Base-by-base conservation (phyloP, 1,284 basidiomycete species). In the Cutaneotrichosporon spelunceum region DNA sequence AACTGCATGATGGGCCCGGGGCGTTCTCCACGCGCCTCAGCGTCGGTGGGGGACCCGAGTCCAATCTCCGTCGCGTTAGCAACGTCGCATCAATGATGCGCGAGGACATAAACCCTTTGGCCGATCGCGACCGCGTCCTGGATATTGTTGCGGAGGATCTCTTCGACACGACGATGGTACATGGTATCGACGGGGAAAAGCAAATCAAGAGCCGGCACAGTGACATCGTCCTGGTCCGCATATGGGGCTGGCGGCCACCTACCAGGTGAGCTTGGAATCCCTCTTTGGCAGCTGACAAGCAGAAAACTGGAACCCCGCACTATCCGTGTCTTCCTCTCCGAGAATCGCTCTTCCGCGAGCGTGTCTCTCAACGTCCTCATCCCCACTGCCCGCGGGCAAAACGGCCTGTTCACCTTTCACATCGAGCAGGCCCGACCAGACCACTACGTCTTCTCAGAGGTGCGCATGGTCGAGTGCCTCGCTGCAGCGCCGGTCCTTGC, bases 401-500 rank as follows among this genome's bases (percentile, higher is more conserved):
- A 84, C 0, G 76, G 73, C 0, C 69, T 88, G 11, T 76, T 81
- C 10, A 71, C 87, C 5, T 86, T 87, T 55, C 63, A 68, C n/a
- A 67, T 64, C 42, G 55, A 66, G 74, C 81, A 23, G 70, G 86
- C 36, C 69, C 77, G 50, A 78, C 83, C 57, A 73, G 81, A 44
- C 76, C 77, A 21, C 33, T 57, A 45, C 55, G 60, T 36, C 58
- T 63, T 73, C 57, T 57, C 62, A 10, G 70, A 68, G 23, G 36
- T 64, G 4, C 61, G 57, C 1, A 57, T 59, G 70, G 85, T 65
- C 74, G 80, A 62, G 78, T 86, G 59, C 71, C 71, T 16, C 75
- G 83, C 86, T 0, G 82, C 85, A 0, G 79, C 83, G 1, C 79
- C 89, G 0, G 76, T 92, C 44, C 81, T 83, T 14, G 83, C 84